Conservation (phyloP, 1,284 basidiomycete genomes). For the Chondrostereum purpureum region DNA sequence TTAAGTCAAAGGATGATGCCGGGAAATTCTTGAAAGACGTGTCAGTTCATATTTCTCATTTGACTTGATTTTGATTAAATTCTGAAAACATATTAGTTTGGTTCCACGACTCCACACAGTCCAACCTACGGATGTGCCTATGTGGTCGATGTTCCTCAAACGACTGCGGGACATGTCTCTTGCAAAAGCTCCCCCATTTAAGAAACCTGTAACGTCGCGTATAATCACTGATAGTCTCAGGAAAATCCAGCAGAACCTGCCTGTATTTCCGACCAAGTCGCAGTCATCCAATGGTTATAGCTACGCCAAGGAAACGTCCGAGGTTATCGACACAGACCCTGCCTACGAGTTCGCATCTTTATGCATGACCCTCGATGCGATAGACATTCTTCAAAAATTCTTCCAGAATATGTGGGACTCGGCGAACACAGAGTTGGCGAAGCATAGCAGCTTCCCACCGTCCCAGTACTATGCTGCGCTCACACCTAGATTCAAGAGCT, state of each 20-base stretch:
- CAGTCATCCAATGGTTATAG: too few species aligned
- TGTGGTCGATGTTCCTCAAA: conserved; percentile 5
- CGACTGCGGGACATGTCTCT: not conserved
- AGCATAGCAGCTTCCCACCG: not conserved
- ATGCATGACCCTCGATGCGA: not conserved
- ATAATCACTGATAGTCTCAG: too few species aligned
- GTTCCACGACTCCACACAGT: conserved; percentile 10
- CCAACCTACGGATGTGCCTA: conserved; percentile 6
- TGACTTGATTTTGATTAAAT: not conserved
- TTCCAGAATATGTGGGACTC: not conserved
- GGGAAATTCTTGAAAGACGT: not conserved
- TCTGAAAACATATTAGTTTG: conserved; percentile 13
- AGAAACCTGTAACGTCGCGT: too few species aligned
- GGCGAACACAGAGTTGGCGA: not conserved
- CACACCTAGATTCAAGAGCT: not conserved
- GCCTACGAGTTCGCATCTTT: not conserved
- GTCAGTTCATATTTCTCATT: not conserved
- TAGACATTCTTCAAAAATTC: not conserved
- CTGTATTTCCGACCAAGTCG: too few species aligned
- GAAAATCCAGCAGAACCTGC: too few species aligned
- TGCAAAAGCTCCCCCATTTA: not conserved
- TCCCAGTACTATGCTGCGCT: not conserved
- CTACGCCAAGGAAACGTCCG: too few species aligned
- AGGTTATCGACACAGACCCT: not conserved
- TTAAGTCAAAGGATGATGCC: not conserved